These are phyloP conservation scores for Zygoascus tannicola DNA, from an alignment of 805 yeast genomes.

Conservation along the genomic window DNA sequence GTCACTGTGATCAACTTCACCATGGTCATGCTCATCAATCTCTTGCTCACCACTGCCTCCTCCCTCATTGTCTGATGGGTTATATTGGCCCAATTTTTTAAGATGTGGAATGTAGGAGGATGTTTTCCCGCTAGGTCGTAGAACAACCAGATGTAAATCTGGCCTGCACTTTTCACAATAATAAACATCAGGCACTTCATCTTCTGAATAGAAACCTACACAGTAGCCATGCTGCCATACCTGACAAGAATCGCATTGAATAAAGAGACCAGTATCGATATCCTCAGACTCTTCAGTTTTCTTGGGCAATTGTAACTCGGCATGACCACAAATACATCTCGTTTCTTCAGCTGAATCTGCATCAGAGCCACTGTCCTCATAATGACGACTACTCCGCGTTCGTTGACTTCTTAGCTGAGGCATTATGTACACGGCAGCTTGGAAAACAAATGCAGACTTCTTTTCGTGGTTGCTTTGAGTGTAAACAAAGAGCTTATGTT, in stretches of 20 bases:
- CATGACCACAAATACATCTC: conserved; percentile 46
- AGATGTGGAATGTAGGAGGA: conserved; percentile 41
- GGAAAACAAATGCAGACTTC: too few relatives aligned
- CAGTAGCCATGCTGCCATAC: conserved; percentile 98
- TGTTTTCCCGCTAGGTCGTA: conserved; percentile 39
- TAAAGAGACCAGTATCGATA: conserved; percentile 88
- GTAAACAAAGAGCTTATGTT: too few relatives aligned
- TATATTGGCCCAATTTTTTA: conserved; percentile 2
- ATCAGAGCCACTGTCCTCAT: not conserved
- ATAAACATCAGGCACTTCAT: conserved; percentile 81
- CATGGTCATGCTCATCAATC: conserved; percentile 10
- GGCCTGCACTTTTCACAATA: conserved; percentile 93
- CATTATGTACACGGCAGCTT: not conserved
- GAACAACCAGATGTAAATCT: conserved; percentile 56
- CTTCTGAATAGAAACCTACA: conserved; percentile 71
- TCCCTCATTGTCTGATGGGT: not conserved
- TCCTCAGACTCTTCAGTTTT: conserved; percentile 11
- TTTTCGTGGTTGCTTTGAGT: too few relatives aligned
- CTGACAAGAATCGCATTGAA: conserved; percentile 89
- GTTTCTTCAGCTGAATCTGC: conserved; percentile 34
- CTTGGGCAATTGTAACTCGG: conserved; percentile 32
- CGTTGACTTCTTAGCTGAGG: conserved; percentile 2
- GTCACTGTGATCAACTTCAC: not conserved
- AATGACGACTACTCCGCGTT: not conserved
- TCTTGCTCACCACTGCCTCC: not conserved